Evolutionary conservation across 2,329 filamentous ascomycete genomes (phyloP).

Genomic region (Cadophora gregata): DNA sequence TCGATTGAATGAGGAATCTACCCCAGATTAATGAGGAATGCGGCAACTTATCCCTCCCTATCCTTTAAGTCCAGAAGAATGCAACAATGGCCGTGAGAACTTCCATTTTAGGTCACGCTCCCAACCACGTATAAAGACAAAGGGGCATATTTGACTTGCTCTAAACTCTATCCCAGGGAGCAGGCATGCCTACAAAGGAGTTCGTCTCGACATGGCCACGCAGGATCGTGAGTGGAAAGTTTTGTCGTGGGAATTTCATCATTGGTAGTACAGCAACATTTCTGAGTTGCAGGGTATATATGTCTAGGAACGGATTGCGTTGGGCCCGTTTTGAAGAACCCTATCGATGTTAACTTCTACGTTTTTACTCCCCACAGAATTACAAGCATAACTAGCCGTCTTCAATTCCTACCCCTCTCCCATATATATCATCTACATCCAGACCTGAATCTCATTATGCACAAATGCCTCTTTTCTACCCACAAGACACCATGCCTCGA

Average conservation of each 20-base stretch:
- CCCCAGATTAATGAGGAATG: conserved; percentile 6
- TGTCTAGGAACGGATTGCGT: conserved; percentile 6
- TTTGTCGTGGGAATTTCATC: neutral
- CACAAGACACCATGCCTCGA: neutral
- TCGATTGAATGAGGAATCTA: conserved; percentile 53
- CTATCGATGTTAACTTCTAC: neutral
- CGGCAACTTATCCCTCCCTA: conserved; percentile 4
- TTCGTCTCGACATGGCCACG: neutral
- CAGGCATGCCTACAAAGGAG: neutral
- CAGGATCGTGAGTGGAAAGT: neutral
- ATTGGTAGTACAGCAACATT: neutral
- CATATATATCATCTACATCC: neutral
- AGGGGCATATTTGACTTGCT: neutral
- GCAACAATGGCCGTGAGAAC: neutral
- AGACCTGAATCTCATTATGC: neutral
- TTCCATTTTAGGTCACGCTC: neutral
- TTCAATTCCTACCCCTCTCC: neutral
- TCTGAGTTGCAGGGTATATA: conserved; percentile 6
- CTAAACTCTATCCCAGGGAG: neutral
- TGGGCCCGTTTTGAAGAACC: neutral
- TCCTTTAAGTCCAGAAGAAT: neutral
- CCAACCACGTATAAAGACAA: neutral
- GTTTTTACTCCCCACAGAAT: neutral
- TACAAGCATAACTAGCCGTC: neutral
- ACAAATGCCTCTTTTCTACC: neutral